A percentile compares a stretch with the other conserved stretches of the same genome.
phyloP scores from a whole-genome alignment of 352 stramenopile genomes.

The Saprolegnia diclina region DNA sequence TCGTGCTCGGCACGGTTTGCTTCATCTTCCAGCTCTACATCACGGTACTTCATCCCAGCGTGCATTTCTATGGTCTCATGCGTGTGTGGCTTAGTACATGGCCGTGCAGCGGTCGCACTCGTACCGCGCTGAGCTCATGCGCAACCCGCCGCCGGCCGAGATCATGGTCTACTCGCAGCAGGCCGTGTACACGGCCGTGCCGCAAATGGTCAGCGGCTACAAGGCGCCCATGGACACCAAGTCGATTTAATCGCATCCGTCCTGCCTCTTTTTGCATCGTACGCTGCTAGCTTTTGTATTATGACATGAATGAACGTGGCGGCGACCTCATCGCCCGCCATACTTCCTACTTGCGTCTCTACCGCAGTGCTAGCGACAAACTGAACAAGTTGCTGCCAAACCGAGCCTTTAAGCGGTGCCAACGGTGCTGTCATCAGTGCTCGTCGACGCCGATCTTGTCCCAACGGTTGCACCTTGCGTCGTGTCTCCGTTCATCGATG shows the following conservation, averaged over 20 bases:
- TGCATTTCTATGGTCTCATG: neutral
- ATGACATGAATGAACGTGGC: too few relatives aligned
- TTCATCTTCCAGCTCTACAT: slow-evolving; percentile 66
- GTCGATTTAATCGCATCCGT: slow-evolving; percentile 45
- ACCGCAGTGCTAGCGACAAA: too few relatives aligned
- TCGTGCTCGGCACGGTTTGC: slow-evolving; percentile 60
- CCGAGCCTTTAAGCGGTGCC: too few relatives aligned
- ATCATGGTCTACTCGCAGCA: slow-evolving; percentile 59
- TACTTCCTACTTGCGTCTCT: too few relatives aligned
- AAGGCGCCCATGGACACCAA: slow-evolving; percentile 57
- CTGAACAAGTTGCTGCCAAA: too few relatives aligned
- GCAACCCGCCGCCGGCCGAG: slow-evolving; percentile 67
- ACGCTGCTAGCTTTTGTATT: too few relatives aligned
- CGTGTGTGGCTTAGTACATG: slow-evolving; percentile 41
- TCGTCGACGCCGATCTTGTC: too few relatives aligned
- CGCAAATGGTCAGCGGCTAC: slow-evolving; percentile 45
- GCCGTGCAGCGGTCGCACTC: slow-evolving; percentile 68
- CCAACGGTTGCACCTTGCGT: too few relatives aligned
- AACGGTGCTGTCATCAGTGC: too few relatives aligned
- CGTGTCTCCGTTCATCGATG: too few relatives aligned
- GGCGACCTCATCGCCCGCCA: too few relatives aligned
- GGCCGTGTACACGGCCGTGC: slow-evolving; percentile 52
- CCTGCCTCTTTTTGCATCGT: too few relatives aligned
- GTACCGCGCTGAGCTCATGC: slow-evolving; percentile 77
- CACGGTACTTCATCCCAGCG: slow-evolving; percentile 35